Base-by-base conservation (phyloP, 2,329 filamentous ascomycete species). In the Colletotrichum siamense region DNA sequence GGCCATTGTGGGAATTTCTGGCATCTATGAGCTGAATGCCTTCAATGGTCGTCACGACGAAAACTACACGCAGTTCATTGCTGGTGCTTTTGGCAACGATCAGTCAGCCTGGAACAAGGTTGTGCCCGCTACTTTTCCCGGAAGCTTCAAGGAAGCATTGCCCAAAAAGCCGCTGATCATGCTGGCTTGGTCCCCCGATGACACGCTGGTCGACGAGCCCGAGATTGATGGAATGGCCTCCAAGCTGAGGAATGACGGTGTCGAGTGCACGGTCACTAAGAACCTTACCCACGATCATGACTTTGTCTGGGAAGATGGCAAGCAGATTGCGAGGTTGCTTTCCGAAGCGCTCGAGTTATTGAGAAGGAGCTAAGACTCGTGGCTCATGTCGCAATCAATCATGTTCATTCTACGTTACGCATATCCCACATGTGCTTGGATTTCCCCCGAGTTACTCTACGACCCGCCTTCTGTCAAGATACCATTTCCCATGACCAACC, bases 21-120 rank as follows among this genome's bases (percentile, higher is more conserved):
- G 94, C 1, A 91, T 95, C 26, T 95, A 95, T 82, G 91, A 94
- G 80, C 83, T 95, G 12, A 86, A 87, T 9, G 88, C 87, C 0
- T 83, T 95, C 24, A 85, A 88, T 30, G 82, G 86, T 63, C 86
- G 88, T 9, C 86, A 89, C 44, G 82, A 81, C 22, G 86, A 85
- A 8, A 82, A 80, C 32, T 95, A 95, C 81, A 81, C 84, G 8
- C 86, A 87, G 5, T 92, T 95, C 77, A 86, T 94, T 24, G 80
- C 83, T 5, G 88, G 85, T 8, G 93, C 93, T 2, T 95, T 95
- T 83, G 93, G 94, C 0, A 73, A 81, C 3, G 87, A 91, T 59
- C 82, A 82, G 74, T 80, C 78, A 32, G 80, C 73, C 1, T 95
- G 93, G 93, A 84, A 86, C 69, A 83, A 80, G 2, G 91, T 87